Evolutionary conservation across 129 eudicot species (phyloP), one percentile per base, ranked within the genome.

Genomic region (Cynara cardunculus): DNA sequence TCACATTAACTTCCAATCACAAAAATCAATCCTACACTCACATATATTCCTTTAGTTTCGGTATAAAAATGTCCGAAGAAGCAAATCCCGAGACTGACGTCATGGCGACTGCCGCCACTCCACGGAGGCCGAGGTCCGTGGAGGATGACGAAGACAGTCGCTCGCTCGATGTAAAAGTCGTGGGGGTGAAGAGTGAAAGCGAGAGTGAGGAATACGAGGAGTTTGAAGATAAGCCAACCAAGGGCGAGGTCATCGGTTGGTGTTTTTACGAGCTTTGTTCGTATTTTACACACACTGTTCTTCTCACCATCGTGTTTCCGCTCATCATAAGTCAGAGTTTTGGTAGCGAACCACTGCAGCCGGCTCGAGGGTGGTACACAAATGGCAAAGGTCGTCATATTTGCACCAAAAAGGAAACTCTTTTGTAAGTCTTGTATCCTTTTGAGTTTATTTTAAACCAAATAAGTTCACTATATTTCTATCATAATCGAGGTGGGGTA

Each of bases 251-350:
- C 76, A 49, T 87, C 72, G 89, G 85, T 3, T 92, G 97, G 97
- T 87, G 86, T 34, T 85, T 90, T 68, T 92, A 92, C 77, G 97
- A 90, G 19, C 9, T 92, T 53, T 90, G 93, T 64, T 92, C 97
- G 7, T 92, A 92, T 83, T 92, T 90, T 75, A 82, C 91, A 70
- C 95, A 90, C 24, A 87, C 95, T 0, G 97, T 92, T 69, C 86
- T 92, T 46, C 86, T 92, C 78, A 93, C 95, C 18, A 85, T 92
- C 22, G 85, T 92, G 80, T 92, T 92, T 69, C 97, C 97, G 2
- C 92, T 92, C 53, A 90, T 92, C 13, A 88, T 92, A 32, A 88
- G 97, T 86, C 97, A 90, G 70, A 83, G 86, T 31, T 72, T 88
- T 44, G 25, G 82, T 28, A 31, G 30, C 27, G 87, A 80, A 13